These are phyloP conservation scores for Purshia tridentata DNA, from an alignment of 306 rosid species.

Conservation along the genomic window DNA sequence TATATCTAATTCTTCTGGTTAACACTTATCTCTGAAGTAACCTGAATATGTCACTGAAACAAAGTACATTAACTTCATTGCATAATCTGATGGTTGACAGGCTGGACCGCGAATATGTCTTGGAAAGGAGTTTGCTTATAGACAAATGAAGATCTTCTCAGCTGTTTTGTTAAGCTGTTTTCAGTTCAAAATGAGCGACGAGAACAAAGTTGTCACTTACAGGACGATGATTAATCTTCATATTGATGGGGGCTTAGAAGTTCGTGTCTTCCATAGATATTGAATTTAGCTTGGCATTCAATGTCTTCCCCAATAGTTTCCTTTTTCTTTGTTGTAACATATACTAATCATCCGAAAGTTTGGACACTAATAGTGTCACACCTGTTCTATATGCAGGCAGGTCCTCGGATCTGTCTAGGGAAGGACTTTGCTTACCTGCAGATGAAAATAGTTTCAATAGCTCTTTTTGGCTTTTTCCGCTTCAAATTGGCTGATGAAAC, in stretches of 20 bases:
- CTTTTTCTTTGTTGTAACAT: background rate
- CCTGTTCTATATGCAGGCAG: slow-evolving; percentile 47
- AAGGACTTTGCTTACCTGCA: slow-evolving; percentile 78
- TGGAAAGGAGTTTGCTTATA: slow-evolving; percentile 85
- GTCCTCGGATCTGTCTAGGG: slow-evolving; percentile 70
- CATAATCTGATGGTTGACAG: slow-evolving; percentile 33
- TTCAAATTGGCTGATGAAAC: slow-evolving; percentile 47
- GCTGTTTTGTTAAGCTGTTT: slow-evolving; percentile 58
- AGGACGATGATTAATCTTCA: slow-evolving; percentile 81
- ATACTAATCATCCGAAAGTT: background rate
- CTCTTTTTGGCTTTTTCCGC: slow-evolving; percentile 48
- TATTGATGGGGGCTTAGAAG: slow-evolving; percentile 68
- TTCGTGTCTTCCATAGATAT: slow-evolving; percentile 46
- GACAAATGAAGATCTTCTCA: slow-evolving; percentile 80
- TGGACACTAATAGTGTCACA: background rate
- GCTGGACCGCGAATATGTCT: slow-evolving; percentile 85
- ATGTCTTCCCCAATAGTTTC: too few relatives aligned
- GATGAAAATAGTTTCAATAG: slow-evolving; percentile 63
- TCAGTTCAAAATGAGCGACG: slow-evolving; percentile 57
- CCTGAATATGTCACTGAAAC: background rate
- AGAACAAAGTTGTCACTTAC: slow-evolving; percentile 55
- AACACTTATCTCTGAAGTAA: background rate
- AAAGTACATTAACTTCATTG: too few relatives aligned
- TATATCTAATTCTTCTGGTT: background rate
- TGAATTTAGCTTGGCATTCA: slow-evolving; percentile 16